Base-by-base conservation (phyloP, 805 yeast genomes). In the Myxozyma vanderwaltii region DNA sequence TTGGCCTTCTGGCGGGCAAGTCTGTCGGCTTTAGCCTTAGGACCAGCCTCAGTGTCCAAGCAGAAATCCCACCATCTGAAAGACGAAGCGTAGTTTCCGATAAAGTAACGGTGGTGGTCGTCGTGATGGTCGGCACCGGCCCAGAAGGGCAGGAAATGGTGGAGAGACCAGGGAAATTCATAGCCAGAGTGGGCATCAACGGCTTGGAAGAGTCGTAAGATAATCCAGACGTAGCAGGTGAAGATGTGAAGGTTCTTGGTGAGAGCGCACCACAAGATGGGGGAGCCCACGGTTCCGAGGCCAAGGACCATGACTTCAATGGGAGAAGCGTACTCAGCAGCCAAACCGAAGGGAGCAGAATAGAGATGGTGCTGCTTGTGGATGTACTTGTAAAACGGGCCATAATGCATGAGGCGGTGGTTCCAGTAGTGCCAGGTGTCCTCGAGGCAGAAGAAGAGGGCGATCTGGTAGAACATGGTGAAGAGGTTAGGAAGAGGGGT, bases 281-380 rank as follows among this genome's bases (percentile, higher is more conserved):
- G 99, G 76, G 90, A 85, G 61, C 98, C 97, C 41, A 92, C 96
- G 43, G 99, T 92, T 64, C 99, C 99, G 65, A 89, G 82, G 54
- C 99, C 99, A 63, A 92, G 79, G 53, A 89, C 80, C 78, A 89
- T 82, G 35, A 92, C 96, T 77, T 92, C 99, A 31, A 88, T 80
- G 17, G 99, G 98, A 72, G 92, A 97, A 33, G 98, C 98, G 73
- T 92, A 92, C 78, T 92, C 99, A 50, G 98, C 98, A 61, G 98
- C 86, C 59, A 92, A 77, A 39, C 99, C 99, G 71, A 92, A 92
- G 47, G 99, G 99, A 46, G 98, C 97, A 23, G 97, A 96, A 73
- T 91, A 92, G 74, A 91, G 86, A 78, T 92, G 99, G 76, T 92
- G 99, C 79, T 91, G 96, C 78, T 92, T 92, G 80, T 92, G 99